Percentiles rank a stretch among this genome's conserved stretches.
These are phyloP conservation scores for Plasmodium reichenowi DNA, from an alignment of 169 alveolate species.

Conservation along the genomic window DNA sequence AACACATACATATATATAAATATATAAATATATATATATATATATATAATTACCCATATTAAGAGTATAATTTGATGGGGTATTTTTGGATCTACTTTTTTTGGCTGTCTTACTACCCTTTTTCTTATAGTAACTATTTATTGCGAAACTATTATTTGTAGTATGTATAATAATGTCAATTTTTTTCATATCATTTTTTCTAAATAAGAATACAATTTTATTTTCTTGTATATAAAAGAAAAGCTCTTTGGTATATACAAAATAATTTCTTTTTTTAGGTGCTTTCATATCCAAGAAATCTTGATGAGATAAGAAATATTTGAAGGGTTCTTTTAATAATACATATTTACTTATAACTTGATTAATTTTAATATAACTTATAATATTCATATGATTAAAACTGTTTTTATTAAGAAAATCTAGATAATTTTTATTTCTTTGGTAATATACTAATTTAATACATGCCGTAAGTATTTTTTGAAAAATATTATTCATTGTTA, in stretches of 20 bases:
- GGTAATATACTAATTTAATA: slow-evolving; percentile 41
- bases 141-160: slow-evolving; percentile 18
- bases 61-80: slow-evolving; percentile 8
- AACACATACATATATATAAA: background rate
- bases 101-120: slow-evolving; percentile 11
- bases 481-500: slow-evolving; percentile 23
- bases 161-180: slow-evolving; percentile 56
- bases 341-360: slow-evolving; percentile 40
- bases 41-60: slow-evolving; percentile 18
- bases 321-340: slow-evolving; percentile 38
- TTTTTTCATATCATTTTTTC: slow-evolving; percentile 37
- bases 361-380: slow-evolving; percentile 48
- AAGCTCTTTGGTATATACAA: slow-evolving; percentile 60
- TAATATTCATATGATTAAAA: slow-evolving; percentile 30
- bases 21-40: background rate
- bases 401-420: slow-evolving; percentile 31
- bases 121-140: slow-evolving; percentile 15
- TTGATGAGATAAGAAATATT: slow-evolving; percentile 33
- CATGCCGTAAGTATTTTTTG: slow-evolving; percentile 14
- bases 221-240: slow-evolving; percentile 59
- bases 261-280: slow-evolving; percentile 19
- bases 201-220: slow-evolving; percentile 23
- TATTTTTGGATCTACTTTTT: slow-evolving; percentile 26
- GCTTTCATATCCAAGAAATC: slow-evolving; percentile 24
- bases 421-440: slow-evolving; percentile 11